Evolutionary conservation across 2,329 filamentous ascomycete species (phyloP), one percentile per base, ranked within the genome.

Genomic region (Tetracladium maxilliforme): DNA sequence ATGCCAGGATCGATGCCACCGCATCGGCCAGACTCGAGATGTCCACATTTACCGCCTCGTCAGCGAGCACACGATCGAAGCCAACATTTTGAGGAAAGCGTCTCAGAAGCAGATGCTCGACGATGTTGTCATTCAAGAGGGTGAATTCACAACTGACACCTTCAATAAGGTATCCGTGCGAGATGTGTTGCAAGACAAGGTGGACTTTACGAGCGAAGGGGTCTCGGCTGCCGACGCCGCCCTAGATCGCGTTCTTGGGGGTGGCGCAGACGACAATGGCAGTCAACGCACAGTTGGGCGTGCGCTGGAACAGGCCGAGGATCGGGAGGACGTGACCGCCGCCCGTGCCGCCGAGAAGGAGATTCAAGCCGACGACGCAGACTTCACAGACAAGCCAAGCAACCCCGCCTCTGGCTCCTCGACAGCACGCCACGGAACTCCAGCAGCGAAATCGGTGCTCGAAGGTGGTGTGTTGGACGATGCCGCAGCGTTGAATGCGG

Each of bases 31-130:
- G 50, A 95, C 90, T 1, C 76, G 90, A 16, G 90, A 98, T 46
- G 90, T 98, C 16, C 87, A 95, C 48, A 95, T 98, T 30, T 98
- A 95, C 54, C 83, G 87, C 3, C 73, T 95, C 12, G 74, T 92
- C 7, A 90, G 83, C 8, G 77, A 94, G 42, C 77, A 92, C 43
- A 98, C 90, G 0, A 95, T 98, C 31, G 90, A 98, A 50, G 87
- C 87, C 42, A 98, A 98, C 43, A 98, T 98, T 32, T 59, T 98
- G 19, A 81, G 87, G 34, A 95, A 95, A 44, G 84, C 84, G 9
- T 92, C 90, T 26, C 90, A 98, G 51, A 98, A 98, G 56, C 81
- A 92, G 40, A 84, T 98, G 70, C 66, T 98, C 1, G 90, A 98
- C 41, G 90, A 98, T 35, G 83, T 98, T 6, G 86, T 98, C 29